Evolutionary conservation across 2,329 filamentous ascomycete species (phyloP), one percentile per base, ranked within the genome.

Genomic region (Cladorrhinum sp.): DNA sequence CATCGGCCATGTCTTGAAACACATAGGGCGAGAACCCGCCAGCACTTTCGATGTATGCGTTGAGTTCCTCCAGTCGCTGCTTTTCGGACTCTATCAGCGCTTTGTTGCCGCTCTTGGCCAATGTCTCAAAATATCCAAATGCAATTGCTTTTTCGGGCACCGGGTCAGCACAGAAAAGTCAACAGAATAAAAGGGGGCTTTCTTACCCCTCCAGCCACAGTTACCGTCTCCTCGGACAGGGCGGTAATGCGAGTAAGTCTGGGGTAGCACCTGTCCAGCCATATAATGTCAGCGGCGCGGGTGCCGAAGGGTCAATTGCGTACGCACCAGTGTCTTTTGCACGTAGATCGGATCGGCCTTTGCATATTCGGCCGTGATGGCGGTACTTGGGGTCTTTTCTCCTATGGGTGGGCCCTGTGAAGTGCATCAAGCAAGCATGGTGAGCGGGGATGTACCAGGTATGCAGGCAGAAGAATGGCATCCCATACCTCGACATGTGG

Each of bases 201-300:
- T 41, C 87, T 79, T 82, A 97, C 93, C 95, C 88, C 93, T 86
- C 93, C 95, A 98, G 70, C 93, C 95, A 76, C 95, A 98, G 73
- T 96, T 96, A 61, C 95, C 95, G 77, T 98, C 93, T 57, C 95
- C 93, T 75, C 90, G 88, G 73, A 96, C 86, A 10, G 88, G 88
- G 58, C 95, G 91, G 72, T 93, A 96, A 72, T 92, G 88, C 20
- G 91, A 90, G 74, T 96, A 96, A 59, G 89, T 91, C 68, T 88
- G 82, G 6, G 92, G 89, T 58, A 99, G 82, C 20, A 87, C 83
- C 92, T 96, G 67, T 25, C 25, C 13, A 64, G 56, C 41, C 50
- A 57, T 59, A 57, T 57, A 20, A 65, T 59, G 58, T 57, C 22
- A 65, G 41, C 51, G 55, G 32, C 18, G 52, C 22, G 23, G 58